Percentiles rank a stretch among this genome's conserved stretches.
Conservation (phyloP, 192 early-diverging fungal species). For the Coemansia sp. region DNA sequence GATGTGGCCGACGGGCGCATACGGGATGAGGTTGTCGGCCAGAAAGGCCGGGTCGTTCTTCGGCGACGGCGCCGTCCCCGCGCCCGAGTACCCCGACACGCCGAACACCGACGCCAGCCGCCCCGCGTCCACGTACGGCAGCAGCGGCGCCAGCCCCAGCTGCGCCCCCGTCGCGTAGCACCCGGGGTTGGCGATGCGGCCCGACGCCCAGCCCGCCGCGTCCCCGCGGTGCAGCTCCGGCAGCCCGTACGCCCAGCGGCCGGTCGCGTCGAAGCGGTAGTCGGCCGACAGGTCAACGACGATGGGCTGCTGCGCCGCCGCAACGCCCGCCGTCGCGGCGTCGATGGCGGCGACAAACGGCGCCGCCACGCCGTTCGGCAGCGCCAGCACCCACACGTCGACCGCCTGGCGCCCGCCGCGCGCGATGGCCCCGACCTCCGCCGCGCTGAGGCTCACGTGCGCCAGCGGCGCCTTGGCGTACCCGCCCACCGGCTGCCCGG, state of each 20-base stretch:
- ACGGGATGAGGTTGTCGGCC: slow-evolving; percentile 88
- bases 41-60: slow-evolving; percentile 92
- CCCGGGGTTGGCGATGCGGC: slow-evolving; percentile 90
- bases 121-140: slow-evolving; percentile 58
- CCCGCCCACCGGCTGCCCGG: slow-evolving; percentile 76
- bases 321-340: slow-evolving; percentile 48
- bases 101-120: slow-evolving; percentile 83
- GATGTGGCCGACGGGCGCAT: slow-evolving; percentile 90
- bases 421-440: slow-evolving; percentile 61
- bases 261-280: slow-evolving; percentile 76
- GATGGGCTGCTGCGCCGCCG: slow-evolving; percentile 53
- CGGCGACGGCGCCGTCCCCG: slow-evolving; percentile 93
- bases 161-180: slow-evolving; percentile 99
- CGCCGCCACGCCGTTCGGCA: slow-evolving; percentile 91
- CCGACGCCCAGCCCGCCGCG: slow-evolving; percentile 53
- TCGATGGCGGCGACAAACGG: slow-evolving; percentile 89
- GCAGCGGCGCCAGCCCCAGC: slow-evolving; percentile 80
- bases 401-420: slow-evolving; percentile 61
- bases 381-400: slow-evolving; percentile 93
- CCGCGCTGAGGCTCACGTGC: slow-evolving; percentile 81
- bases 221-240: slow-evolving; percentile 77
- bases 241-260: slow-evolving; percentile 84
- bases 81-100: slow-evolving; percentile 98
- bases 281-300: slow-evolving; percentile 92
- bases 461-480: slow-evolving; percentile 64